phyloP scores from a whole-genome alignment of 2,329 filamentous ascomycete species.

The Parastagonospora avenae region DNA sequence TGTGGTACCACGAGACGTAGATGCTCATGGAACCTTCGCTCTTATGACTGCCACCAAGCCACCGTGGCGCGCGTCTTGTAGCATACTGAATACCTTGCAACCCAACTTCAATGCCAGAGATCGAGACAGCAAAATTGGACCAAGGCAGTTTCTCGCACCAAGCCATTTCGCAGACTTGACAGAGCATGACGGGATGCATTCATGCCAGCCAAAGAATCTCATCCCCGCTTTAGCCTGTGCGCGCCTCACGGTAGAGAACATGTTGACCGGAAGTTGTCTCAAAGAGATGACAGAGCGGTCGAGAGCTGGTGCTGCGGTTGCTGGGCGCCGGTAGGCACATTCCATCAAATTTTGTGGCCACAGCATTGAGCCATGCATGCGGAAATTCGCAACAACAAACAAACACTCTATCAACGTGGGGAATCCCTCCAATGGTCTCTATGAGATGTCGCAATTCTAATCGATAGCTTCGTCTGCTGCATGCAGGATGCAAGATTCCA shows the following conservation, averaged over 20 bases:
- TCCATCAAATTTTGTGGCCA: not conserved
- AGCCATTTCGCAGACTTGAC: not conserved
- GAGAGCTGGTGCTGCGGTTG: too few relatives aligned
- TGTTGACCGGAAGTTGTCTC: too few relatives aligned
- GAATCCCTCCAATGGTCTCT: not conserved
- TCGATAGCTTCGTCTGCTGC: not conserved
- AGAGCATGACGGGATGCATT: not conserved
- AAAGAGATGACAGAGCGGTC: too few relatives aligned
- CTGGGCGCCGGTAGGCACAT: too few relatives aligned
- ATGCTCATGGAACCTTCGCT: constrained; percentile 1
- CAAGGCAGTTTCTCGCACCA: not conserved
- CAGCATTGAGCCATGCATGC: not conserved
- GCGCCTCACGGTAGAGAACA: not conserved
- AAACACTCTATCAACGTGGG: not conserved
- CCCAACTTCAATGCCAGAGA: too few relatives aligned
- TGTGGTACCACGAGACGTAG: constrained; percentile 7
- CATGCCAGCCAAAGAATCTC: not conserved
- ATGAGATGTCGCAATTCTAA: too few relatives aligned
- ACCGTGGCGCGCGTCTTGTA: constrained; percentile 3
- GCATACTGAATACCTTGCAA: not conserved
- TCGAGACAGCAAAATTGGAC: too few relatives aligned
- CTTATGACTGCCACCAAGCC: constrained; percentile 12
- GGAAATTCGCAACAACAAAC: not conserved
- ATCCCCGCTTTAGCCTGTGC: not conserved
- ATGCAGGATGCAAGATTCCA: not conserved